These are phyloP conservation scores for Kuraishia cidri DNA, from an alignment of 805 yeast species.

Conservation along the genomic window DNA sequence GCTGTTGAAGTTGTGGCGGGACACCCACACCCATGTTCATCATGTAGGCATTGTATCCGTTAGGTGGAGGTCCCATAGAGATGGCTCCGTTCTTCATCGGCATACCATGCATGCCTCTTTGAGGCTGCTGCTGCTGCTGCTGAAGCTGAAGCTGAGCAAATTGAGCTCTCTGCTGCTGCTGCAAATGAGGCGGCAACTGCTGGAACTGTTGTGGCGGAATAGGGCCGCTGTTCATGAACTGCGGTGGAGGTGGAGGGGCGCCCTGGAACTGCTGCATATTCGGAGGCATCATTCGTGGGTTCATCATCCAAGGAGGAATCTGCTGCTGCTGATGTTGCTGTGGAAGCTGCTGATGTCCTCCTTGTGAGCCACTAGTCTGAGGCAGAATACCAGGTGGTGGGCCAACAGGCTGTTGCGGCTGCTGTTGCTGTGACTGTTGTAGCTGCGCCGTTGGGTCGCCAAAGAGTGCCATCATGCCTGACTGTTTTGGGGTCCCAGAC, in stretches of 20 bases:
- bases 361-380: neutral
- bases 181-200: neutral
- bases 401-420: neutral
- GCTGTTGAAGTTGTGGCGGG: neutral
- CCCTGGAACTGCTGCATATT: slow-evolving; percentile 1
- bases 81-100: too few species aligned
- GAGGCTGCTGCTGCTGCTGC: slow-evolving; percentile 4
- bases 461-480: neutral
- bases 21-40: neutral
- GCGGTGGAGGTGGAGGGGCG: neutral
- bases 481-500: neutral
- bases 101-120: neutral
- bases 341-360: neutral
- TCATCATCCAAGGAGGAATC: too few species aligned
- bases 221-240: neutral
- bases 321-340: too few species aligned
- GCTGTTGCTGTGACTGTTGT: neutral
- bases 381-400: neutral
- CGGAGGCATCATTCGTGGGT: neutral
- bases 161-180: slow-evolving; percentile 2
- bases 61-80: neutral
- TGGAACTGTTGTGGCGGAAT: too few species aligned
- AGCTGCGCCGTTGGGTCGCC: neutral
- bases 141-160: slow-evolving; percentile 4
- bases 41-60: neutral